Evolutionary conservation across 129 eudicot species (phyloP), one percentile per base, ranked within the genome.

Genomic region (Artemisia argyi): DNA sequence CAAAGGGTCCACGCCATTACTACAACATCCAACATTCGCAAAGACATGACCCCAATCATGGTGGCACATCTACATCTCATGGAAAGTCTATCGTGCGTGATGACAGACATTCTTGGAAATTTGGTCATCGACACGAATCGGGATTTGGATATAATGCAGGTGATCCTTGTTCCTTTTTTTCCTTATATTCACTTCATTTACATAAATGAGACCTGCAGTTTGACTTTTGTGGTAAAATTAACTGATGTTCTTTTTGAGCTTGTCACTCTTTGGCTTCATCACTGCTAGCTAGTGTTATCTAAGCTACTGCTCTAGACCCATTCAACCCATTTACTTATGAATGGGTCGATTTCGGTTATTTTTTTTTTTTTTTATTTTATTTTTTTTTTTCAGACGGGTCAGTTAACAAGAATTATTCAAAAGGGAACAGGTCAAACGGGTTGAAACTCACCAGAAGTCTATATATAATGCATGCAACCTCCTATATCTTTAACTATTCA

Each of bases 1-100:
- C 77, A 65, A 88, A 79, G 71, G 86, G 75, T 51, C 85, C 95
- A 42, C 95, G 84, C 69, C 94, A 86, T 73, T 79, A 75, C 58
- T 86, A 82, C 74, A 80, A 77, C 65, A 79, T 84, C 53, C 89
- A 82, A 22, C 89, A 88, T 72, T 80, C 88, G n/a, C 81, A 90
- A 26, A 69, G 82, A 20, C 82, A 82, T 59, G 57, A 79, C 46
- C 28, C 76, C n/a, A 76, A 71, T 61, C 65, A 73, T 79, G 73
- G 80, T 50, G 86, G 81, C 49, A 65, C 95, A 61, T 87, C 97
- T 47, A 78, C 86, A 71, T 91, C 89, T 67, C 85, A 62, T 26
- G 85, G 86, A 63, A 85, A 82, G 69, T 71, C 57, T 69, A 69
- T 20, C 74, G 73, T 17, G 6, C 82, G 68, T 57, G 85, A 84